phyloP scores from a whole-genome alignment of 1,284 basidiomycete genomes.

The Irpex sp. region DNA sequence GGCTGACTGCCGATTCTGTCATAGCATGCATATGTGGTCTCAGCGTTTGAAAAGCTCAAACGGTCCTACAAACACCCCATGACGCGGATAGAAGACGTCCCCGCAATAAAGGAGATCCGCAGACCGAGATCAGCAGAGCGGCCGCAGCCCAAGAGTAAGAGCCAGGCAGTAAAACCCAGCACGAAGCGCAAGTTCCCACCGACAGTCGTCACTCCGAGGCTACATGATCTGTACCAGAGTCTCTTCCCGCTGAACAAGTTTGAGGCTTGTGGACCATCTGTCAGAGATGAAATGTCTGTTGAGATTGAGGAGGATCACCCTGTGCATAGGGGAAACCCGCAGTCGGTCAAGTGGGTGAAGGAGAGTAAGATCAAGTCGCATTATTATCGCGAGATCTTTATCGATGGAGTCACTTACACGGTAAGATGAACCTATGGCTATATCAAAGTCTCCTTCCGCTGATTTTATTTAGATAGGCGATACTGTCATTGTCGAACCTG shows the following conservation, averaged over 20 bases:
- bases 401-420: constrained; percentile 53
- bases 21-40: not conserved
- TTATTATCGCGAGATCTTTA: constrained; percentile 40
- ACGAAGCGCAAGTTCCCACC: not conserved
- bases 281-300: not conserved
- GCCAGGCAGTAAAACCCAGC: not conserved
- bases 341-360: constrained; percentile 2
- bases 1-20: no score
- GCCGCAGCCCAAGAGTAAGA: not conserved
- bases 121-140: not conserved
- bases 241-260: constrained; percentile 6
- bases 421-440: constrained; percentile 29
- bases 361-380: constrained; percentile 15
- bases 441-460: not conserved
- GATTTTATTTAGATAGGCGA: constrained; percentile 46
- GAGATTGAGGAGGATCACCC: not conserved
- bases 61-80: not conserved
- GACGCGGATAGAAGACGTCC: not conserved
- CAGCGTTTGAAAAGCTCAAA: constrained; percentile 2
- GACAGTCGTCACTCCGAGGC: constrained; percentile 4
- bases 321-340: constrained; percentile 1
- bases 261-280: not conserved
- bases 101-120: not conserved
- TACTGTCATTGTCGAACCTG: constrained; percentile 54
- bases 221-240: constrained; percentile 1